Evolutionary conservation across 257 asterid genomes (phyloP).

Genomic region (Linaria vulgaris): DNA sequence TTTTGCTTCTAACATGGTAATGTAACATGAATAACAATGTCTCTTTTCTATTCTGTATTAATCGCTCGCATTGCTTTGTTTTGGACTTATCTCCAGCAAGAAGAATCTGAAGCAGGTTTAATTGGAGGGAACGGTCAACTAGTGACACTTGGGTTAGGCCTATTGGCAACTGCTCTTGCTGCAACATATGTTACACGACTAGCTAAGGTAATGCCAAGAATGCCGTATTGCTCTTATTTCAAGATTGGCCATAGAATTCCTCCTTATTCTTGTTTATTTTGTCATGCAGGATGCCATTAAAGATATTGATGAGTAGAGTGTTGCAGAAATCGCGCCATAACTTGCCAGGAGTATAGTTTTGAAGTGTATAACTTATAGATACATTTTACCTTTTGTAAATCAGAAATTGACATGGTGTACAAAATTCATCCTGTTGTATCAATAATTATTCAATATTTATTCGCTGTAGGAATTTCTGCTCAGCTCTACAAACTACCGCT

Average conservation of each 20-base stretch:
- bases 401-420: slow-evolving; percentile 5
- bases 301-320: slow-evolving; percentile 48
- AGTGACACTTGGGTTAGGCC: slow-evolving; percentile 75
- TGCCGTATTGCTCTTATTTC: background rate
- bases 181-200: slow-evolving; percentile 81
- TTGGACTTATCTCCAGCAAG: slow-evolving; percentile 58
- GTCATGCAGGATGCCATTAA: slow-evolving; percentile 51
- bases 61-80: slow-evolving; percentile 1
- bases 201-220: slow-evolving; percentile 63
- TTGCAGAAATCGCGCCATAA: background rate
- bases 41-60: background rate
- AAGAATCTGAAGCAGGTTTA: slow-evolving; percentile 64
- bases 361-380: slow-evolving; percentile 18
- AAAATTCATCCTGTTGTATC: background rate
- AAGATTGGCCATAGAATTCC: slow-evolving; percentile 1
- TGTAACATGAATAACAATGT: too few relatives aligned
- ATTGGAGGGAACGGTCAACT: slow-evolving; percentile 74
- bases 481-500: too few relatives aligned
- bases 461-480: too few relatives aligned
- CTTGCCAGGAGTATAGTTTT: background rate
- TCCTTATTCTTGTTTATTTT: background rate
- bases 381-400: slow-evolving; percentile 21
- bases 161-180: slow-evolving; percentile 76
- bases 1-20: too few relatives aligned
- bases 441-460: background rate